Percentiles rank a stretch among this genome's conserved stretches.
Evolutionary conservation across 345 rosid species (phyloP).

Genomic region (thale cress (Arabidopsis thaliana)): TAIR10.1 NC_003074.8:6491501-6492000

Average conservation of each 20-base stretch:
- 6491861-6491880: constrained; percentile 7
- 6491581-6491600: constrained; percentile 18
- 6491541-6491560: constrained; percentile 9
- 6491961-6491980: neutral
- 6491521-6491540: neutral
- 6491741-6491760: constrained; percentile 12
- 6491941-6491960: neutral
- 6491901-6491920: neutral
- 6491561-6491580: constrained; percentile 1
- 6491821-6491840: neutral
- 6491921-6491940: neutral
- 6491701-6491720: constrained; percentile 10
- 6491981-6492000: neutral
- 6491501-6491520: neutral
- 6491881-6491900: too few species aligned
- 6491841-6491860: neutral
- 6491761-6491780: neutral
- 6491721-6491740: neutral
- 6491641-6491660: constrained; percentile 29
- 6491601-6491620: constrained; percentile 20
- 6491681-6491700: constrained; percentile 10
- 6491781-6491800: neutral
- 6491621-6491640: constrained; percentile 38
- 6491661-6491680: constrained; percentile 30
- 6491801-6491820: neutral